Conservation (phyloP, 305 asterid species). For the Solanum hybrid region DNA sequence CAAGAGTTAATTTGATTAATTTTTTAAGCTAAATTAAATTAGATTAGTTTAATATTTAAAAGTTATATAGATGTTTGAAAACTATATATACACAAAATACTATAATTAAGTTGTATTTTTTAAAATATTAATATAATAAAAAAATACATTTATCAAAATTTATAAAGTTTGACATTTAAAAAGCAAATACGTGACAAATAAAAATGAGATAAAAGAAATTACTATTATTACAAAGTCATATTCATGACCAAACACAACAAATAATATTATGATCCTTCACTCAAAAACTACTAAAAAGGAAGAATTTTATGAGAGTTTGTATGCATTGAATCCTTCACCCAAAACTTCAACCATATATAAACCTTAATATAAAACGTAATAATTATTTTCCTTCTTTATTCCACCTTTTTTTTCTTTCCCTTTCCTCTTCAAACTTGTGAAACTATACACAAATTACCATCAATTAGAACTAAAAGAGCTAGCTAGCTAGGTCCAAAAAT, state of each 20-base stretch:
- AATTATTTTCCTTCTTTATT: neutral
- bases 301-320: slow-evolving; percentile 28
- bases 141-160: neutral
- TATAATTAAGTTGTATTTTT: neutral
- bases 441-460: neutral
- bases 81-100: neutral
- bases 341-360: slow-evolving; percentile 11
- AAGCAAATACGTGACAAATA: neutral
- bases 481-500: neutral
- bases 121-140: neutral
- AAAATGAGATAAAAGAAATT: neutral
- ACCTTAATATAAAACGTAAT: neutral
- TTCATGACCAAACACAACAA: neutral
- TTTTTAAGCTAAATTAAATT: neutral
- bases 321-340: slow-evolving; percentile 62
- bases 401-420: slow-evolving; percentile 1
- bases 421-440: slow-evolving; percentile 13
- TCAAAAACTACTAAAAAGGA: neutral
- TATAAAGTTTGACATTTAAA: neutral
- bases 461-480: neutral
- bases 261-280: neutral
- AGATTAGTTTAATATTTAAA: neutral
- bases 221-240: neutral
- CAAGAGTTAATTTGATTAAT: neutral
- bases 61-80: neutral